Conservation (phyloP, 1,139 yeast species). For the Pichiaceae sp. region DNA sequence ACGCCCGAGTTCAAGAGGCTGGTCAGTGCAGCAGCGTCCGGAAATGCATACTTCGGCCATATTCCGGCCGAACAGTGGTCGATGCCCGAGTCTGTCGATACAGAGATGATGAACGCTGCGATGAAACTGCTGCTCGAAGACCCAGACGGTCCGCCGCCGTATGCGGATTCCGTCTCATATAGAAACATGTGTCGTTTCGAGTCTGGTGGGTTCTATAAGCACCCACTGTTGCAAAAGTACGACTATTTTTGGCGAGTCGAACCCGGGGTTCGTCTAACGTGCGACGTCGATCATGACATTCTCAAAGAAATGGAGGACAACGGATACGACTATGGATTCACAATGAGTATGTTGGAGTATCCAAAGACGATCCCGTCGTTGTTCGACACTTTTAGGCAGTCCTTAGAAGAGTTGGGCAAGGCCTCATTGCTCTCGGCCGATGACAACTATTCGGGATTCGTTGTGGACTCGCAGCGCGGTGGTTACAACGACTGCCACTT, state of each 20-base stretch:
- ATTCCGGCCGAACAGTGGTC: conserved; percentile 64
- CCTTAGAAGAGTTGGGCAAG: conserved; percentile 12
- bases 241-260: conserved; percentile 55
- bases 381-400: conserved; percentile 28
- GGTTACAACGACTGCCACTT: conserved; percentile 59
- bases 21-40: conserved; percentile 43
- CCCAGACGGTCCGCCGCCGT: conserved; percentile 27
- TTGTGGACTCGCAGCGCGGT: conserved; percentile 37
- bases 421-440: conserved; percentile 8
- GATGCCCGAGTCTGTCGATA: conserved; percentile 57
- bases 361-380: conserved; percentile 41
- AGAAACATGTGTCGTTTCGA: conserved; percentile 76
- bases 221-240: conserved; percentile 32
- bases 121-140: conserved; percentile 33
- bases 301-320: conserved; percentile 41
- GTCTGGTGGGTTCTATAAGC: conserved; percentile 56
- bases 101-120: conserved; percentile 38
- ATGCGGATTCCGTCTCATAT: conserved; percentile 47
- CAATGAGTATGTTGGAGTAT: conserved; percentile 45
- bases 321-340: conserved; percentile 43
- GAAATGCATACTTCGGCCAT: conserved; percentile 52
- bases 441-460: conserved; percentile 41
- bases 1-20: conserved; percentile 35
- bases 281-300: conserved; percentile 48
- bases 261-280: conserved; percentile 46